Evolutionary conservation across 2,329 filamentous ascomycete genomes (phyloP), one percentile per base, ranked within the genome.

Genomic region (Aspergillus sp.): DNA sequence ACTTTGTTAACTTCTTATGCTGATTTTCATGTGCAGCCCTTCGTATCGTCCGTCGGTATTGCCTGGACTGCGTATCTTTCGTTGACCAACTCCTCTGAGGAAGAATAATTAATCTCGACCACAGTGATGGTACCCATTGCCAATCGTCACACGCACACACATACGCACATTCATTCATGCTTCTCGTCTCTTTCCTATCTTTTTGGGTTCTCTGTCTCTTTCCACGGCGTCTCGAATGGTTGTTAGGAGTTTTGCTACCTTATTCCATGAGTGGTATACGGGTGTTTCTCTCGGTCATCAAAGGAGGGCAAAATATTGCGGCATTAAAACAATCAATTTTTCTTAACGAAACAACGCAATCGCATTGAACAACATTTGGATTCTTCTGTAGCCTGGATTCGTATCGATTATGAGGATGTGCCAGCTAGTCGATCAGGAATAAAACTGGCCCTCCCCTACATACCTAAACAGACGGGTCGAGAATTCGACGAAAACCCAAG

Each of bases 51-150:
- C 7, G 72, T 98, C 44, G 91, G 91, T 76, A 97, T 97, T 58
- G 90, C 90, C 30, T 97, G 91, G 93, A 97, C 93, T 8, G 91
- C 90, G 13, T 98, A 96, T 67, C 81, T 98, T 8, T 96, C 90
- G 3, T 78, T 98, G 40, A 88, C 86, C 49, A 97, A 97, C 70
- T 85, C 90, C 5, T 76, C 89, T 3, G 89, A 94, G 47, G 86
- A 91, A 42, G 76, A 73, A 10, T 69, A 67, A 58, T 44, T 36
- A 13, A 40, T 33, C 32, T 43, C 28, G 32, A 29, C 33, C 37
- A 19, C 40, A 35, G 30, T 13, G 27, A 19, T 27, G 6, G 19
- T 19, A 19, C 19, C 19, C 19, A 19, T 19, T 19, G 19, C 19
- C 19, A 19, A 19, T 19, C 19, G 19, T 19, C 19, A 19, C 19